Evolutionary conservation across 2,329 filamentous ascomycete species (phyloP), one percentile per base, ranked within the genome.

Genomic region (Ramularia endophylla): DNA sequence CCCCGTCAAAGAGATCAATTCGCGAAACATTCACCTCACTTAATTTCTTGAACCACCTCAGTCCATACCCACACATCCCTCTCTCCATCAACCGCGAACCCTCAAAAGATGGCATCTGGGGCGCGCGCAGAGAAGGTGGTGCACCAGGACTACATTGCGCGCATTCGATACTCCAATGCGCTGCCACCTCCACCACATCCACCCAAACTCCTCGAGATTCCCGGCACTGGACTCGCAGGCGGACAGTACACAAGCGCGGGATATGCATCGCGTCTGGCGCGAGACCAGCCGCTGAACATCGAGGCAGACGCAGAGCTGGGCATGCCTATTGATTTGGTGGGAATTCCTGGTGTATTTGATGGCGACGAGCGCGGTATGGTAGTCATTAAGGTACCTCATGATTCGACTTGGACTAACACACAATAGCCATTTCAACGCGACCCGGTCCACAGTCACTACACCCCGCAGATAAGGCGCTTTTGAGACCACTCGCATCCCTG

Each of bases 291-390:
- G 38, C 73, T 95, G 36, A 97, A 95, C 61, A 92, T 98, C 47
- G 92, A 98, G 67, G 88, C 88, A 20, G 92, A 98, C 77, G 92
- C 89, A 7, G 92, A 98, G 71, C 77, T 97, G 55, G 92, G 92
- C 43, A 97, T 98, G 92, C 88, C 89, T 45, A 80, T 98, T 61
- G 90, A 97, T 63, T 70, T 98, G 54, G 85, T 97, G 43, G 92
- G 92, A 58, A 87, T 97, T 70, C 90, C 90, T 5, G 88, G 89
- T 20, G 82, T 97, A 43, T 95, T 97, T 59, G 83, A 97, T 58
- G 90, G 89, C 44, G 88, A 97, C 63, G 90, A 97, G 71, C 84
- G 84, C 68, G 87, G 89, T 95, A 74, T n/a, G n/a, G n/a, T n/a
- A n/a, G n/a, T n/a, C n/a, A n/a, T n/a, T n/a, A n/a, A n/a, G n/a